A percentile compares a stretch with the other conserved stretches of the same genome.
Conservation (phyloP, 2,329 filamentous ascomycete species). For the Magnaporthales sp. region DNA sequence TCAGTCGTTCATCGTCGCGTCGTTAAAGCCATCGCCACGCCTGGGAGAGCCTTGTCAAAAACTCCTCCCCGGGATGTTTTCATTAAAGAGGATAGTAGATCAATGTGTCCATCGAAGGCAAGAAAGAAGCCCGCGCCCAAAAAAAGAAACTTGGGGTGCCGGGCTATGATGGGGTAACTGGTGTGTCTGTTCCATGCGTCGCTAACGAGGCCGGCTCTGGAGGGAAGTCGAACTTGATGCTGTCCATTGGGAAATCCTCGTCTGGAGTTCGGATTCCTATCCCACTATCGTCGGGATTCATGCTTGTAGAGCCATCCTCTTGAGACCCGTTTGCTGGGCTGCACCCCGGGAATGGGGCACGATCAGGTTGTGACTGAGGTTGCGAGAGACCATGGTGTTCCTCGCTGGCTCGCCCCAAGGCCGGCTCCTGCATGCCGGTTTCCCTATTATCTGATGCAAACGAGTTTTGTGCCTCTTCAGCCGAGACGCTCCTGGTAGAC, state of each 20-base stretch:
- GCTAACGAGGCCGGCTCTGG: conserved; percentile 8
- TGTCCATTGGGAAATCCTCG: conserved; percentile 47
- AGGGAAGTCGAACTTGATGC: conserved; percentile 41
- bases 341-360: conserved; percentile 37
- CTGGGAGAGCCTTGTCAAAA: background rate
- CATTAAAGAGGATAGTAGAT: background rate
- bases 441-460: conserved; percentile 18
- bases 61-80: background rate
- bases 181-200: background rate
- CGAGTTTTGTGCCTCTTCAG: conserved; percentile 15
- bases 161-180: background rate
- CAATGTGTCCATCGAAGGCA: conserved; percentile 1
- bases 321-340: conserved; percentile 30
- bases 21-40: background rate
- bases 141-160: background rate
- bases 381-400: conserved; percentile 32
- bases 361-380: conserved; percentile 38
- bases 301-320: conserved; percentile 32
- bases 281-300: conserved; percentile 60
- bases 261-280: conserved; percentile 64
- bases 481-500: conserved; percentile 21
- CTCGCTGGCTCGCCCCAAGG: conserved; percentile 36
- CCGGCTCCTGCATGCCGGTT: conserved; percentile 24
- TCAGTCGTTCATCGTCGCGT: conserved; percentile 1
- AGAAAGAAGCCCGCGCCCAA: background rate